phyloP scores from a whole-genome alignment of 805 yeast species.

The Schizosaccharomyces japonicus region DNA sequence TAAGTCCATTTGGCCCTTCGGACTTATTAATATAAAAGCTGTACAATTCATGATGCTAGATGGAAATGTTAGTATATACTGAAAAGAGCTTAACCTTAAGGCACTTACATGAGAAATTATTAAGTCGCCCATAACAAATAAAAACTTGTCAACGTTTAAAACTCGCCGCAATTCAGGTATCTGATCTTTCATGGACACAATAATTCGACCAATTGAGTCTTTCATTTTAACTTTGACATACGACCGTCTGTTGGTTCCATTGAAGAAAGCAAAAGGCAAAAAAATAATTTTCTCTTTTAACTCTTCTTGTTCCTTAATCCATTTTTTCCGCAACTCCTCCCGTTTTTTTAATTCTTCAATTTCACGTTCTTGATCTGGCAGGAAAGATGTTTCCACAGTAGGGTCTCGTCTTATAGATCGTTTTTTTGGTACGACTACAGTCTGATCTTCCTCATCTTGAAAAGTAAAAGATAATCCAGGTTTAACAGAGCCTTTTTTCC shows the following conservation, averaged over 20 bases:
- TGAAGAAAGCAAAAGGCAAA: slow-evolving; percentile 12
- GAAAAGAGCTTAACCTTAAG: not conserved
- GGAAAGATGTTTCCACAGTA: not conserved
- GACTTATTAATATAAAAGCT: slow-evolving; percentile 12
- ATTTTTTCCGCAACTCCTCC: slow-evolving; percentile 8
- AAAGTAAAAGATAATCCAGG: not conserved
- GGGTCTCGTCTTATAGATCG: not conserved
- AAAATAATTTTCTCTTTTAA: slow-evolving; percentile 10
- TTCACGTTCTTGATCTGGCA: slow-evolving; percentile 1
- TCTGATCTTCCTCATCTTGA: not conserved
- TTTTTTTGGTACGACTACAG: not conserved
- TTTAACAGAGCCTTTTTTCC: not conserved
- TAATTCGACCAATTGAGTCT: slow-evolving; percentile 13
- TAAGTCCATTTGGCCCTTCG: slow-evolving; percentile 11
- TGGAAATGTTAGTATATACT: not conserved
- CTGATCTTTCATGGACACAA: slow-evolving; percentile 13
- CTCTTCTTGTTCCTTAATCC: slow-evolving; percentile 8
- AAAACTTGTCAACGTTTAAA: slow-evolving; percentile 14
- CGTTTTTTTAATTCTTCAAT: not conserved
- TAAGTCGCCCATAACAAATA: slow-evolving; percentile 14
- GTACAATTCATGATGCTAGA: slow-evolving; percentile 12
- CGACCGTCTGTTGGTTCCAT: slow-evolving; percentile 12
- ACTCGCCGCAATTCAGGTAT: slow-evolving; percentile 13
- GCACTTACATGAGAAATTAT: slow-evolving; percentile 14
- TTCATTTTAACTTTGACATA: slow-evolving; percentile 12